Evolutionary conservation across 768 basidiomycete species (phyloP).

Genomic region (Panaeolus cyanescens): DNA sequence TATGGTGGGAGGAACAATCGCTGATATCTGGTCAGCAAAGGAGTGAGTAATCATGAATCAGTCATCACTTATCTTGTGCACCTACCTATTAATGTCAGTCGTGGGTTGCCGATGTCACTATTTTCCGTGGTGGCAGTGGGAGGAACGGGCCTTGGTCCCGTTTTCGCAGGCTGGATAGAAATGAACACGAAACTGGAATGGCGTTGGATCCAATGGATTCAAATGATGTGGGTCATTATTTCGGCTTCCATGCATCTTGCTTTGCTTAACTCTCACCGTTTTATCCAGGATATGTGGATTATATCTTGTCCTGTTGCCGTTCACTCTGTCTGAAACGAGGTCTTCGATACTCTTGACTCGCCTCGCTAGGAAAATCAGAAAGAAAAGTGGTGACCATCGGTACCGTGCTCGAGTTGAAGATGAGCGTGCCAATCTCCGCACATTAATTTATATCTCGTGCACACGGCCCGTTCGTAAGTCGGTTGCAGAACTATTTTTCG

Average conservation of each 20-base stretch:
- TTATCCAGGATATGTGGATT: constrained; percentile 48
- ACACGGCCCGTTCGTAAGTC: constrained; percentile 70
- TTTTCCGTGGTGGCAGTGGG: constrained; percentile 65
- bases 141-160: constrained; percentile 30
- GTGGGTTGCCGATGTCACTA: constrained; percentile 77
- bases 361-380: constrained; percentile 62
- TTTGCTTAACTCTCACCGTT: not conserved
- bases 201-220: constrained; percentile 33
- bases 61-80: not conserved
- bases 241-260: not conserved
- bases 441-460: constrained; percentile 69
- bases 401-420: constrained; percentile 68
- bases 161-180: constrained; percentile 29
- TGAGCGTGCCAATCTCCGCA: constrained; percentile 54
- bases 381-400: constrained; percentile 61
- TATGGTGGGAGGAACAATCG: constrained; percentile 75
- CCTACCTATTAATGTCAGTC: constrained; percentile 37
- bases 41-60: constrained; percentile 42
- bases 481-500: not conserved
- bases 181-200: constrained; percentile 26
- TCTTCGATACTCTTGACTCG: constrained; percentile 67
- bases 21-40: constrained; percentile 65
- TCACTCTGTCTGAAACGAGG: constrained; percentile 75
- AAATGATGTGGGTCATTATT: constrained; percentile 25
- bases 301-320: constrained; percentile 48